Percentiles rank a stretch among this genome's conserved stretches.
Conservation (phyloP, 495 filamentous ascomycete genomes). For the Terfezia claveryi region DNA sequence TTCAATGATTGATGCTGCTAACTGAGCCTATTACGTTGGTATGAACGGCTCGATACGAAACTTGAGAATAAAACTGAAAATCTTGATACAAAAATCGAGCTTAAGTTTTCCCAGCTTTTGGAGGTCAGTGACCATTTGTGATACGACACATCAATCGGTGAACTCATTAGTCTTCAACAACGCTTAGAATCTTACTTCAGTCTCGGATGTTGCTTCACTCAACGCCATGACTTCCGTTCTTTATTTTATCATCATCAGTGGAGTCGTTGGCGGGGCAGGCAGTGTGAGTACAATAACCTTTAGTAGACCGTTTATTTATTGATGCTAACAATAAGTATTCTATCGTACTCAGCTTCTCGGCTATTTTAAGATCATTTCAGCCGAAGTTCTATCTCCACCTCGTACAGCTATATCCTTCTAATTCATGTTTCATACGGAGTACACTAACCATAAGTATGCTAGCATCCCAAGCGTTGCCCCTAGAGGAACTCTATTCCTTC, state of each 20-base stretch:
- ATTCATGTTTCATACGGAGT: too few relatives aligned
- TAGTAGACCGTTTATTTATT: neutral
- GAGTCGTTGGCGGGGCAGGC: slow-evolving; percentile 1
- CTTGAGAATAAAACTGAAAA: slow-evolving; percentile 1
- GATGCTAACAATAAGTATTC: slow-evolving; percentile 1
- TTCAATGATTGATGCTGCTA: slow-evolving; percentile 4
- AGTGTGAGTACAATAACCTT: neutral
- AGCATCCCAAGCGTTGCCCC: too few relatives aligned
- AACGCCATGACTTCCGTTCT: slow-evolving; percentile 1
- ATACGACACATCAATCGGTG: neutral
- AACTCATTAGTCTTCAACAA: slow-evolving; percentile 1
- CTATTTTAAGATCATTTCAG: slow-evolving; percentile 1
- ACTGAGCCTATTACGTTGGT: slow-evolving; percentile 5
- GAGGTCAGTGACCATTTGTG: neutral
- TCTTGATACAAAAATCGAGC: slow-evolving; percentile 1
- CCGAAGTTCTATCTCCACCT: too few relatives aligned
- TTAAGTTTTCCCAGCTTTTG: slow-evolving; percentile 1
- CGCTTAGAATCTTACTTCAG: slow-evolving; percentile 1
- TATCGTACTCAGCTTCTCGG: slow-evolving; percentile 2
- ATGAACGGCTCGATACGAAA: slow-evolving; percentile 2
- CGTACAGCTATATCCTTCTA: too few relatives aligned
- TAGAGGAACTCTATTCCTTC: too few relatives aligned
- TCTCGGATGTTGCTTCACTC: neutral
- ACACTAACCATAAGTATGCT: too few relatives aligned
- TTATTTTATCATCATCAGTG: slow-evolving; percentile 2